These are phyloP conservation scores for Eucommia ulmoides DNA, from an alignment of 257 asterid genomes.

Conservation along the genomic window DNA sequence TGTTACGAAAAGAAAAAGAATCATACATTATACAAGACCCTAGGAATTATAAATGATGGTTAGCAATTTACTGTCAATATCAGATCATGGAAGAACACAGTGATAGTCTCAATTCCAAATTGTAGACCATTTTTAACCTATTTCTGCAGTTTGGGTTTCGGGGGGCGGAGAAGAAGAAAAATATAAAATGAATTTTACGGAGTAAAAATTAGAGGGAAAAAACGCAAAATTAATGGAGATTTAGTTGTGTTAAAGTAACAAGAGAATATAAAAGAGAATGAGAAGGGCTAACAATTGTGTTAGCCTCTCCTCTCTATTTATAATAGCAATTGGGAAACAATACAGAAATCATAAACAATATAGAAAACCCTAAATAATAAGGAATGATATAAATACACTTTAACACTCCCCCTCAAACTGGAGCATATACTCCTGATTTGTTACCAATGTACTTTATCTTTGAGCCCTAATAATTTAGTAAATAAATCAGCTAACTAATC, in stretches of 20 bases:
- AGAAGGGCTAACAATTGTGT: neutral
- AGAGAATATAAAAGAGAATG: neutral
- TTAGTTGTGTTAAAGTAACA: neutral
- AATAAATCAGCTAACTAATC: too few relatives aligned
- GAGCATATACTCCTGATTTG: too few relatives aligned
- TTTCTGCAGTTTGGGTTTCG: neutral
- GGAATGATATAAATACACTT: too few relatives aligned
- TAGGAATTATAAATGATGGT: neutral
- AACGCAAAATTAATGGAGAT: neutral
- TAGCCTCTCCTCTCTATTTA: neutral
- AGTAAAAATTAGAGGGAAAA: neutral
- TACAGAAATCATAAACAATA: neutral
- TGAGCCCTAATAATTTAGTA: too few relatives aligned
- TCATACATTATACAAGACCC: neutral
- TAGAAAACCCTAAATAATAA: too few relatives aligned
- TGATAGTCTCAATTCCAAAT: neutral
- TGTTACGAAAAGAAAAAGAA: slow-evolving; percentile 1
- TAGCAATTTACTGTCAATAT: neutral
- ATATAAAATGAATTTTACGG: neutral
- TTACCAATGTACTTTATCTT: too few relatives aligned
- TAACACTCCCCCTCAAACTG: too few relatives aligned
- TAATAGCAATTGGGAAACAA: neutral
- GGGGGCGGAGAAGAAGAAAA: neutral
- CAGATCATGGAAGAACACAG: neutral
- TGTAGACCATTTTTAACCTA: neutral